Evolutionary conservation across 768 basidiomycete genomes (phyloP).

Genomic region (Tulasnella sp.): DNA sequence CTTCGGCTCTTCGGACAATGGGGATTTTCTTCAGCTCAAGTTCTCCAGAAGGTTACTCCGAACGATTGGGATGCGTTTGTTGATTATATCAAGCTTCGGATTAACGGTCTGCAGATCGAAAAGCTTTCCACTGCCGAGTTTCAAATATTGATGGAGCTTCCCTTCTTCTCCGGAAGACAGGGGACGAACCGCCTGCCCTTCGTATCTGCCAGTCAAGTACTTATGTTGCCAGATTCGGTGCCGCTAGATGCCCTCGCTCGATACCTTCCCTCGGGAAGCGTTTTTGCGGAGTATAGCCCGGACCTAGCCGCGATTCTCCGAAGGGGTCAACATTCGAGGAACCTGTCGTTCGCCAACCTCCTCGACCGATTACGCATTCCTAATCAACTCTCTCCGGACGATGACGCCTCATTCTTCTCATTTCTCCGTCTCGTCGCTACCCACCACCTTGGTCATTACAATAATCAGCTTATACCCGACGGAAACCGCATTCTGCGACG

Average conservation of each 20-base stretch:
- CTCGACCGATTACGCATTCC: background rate
- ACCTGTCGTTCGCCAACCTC: background rate
- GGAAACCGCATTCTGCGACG: background rate
- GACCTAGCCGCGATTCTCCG: background rate
- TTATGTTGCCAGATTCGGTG: background rate
- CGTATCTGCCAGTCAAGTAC: background rate
- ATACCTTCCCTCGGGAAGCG: background rate
- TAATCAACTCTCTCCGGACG: background rate
- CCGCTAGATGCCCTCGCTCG: background rate
- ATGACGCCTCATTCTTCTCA: background rate
- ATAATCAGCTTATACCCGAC: background rate
- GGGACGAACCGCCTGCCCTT: background rate
- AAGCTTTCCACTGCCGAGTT: background rate
- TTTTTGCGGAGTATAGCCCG: background rate
- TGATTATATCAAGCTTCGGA: background rate
- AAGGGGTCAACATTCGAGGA: background rate
- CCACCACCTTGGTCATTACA: background rate
- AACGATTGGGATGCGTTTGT: background rate
- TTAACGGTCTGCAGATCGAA: background rate
- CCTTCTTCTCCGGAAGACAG: background rate
- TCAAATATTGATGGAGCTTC: background rate
- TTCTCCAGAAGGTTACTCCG: background rate
- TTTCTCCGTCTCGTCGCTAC: background rate
- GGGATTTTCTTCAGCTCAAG: background rate
- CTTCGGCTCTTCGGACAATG: background rate